Percentiles rank a stretch among this genome's conserved stretches.
phyloP scores from a whole-genome alignment of 2,329 filamentous ascomycete genomes.

The Pseudocercospora fuligena region DNA sequence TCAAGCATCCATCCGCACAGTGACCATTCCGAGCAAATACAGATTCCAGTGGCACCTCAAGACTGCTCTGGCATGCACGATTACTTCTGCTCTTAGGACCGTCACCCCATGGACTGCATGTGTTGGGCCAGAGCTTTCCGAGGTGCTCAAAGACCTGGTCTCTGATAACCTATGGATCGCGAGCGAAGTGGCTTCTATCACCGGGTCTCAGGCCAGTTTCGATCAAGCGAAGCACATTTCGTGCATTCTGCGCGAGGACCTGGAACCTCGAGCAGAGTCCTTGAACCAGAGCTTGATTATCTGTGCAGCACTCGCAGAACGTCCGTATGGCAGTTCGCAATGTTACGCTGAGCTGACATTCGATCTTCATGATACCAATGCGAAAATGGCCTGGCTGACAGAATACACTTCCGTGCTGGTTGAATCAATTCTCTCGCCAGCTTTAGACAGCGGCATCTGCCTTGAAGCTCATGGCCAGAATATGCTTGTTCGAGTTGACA shows the following conservation, averaged over 20 bases:
- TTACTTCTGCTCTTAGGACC: neutral
- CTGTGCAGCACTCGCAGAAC: neutral
- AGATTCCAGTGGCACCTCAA: neutral
- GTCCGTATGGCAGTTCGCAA: neutral
- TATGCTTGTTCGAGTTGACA: slow-evolving; percentile 10
- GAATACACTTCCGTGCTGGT: slow-evolving; percentile 8
- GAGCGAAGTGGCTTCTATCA: slow-evolving; percentile 15
- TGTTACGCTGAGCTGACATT: neutral
- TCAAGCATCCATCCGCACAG: slow-evolving; percentile 16
- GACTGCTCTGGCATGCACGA: neutral
- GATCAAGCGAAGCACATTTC: slow-evolving; percentile 11
- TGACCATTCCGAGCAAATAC: slow-evolving; percentile 4
- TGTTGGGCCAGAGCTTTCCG: slow-evolving; percentile 13
- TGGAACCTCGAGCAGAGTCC: slow-evolving; percentile 9
- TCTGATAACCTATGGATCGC: slow-evolving; percentile 14
- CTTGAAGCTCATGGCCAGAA: slow-evolving; percentile 21
- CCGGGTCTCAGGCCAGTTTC: slow-evolving; percentile 8
- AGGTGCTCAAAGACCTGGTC: slow-evolving; percentile 13
- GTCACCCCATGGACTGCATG: slow-evolving; percentile 3
- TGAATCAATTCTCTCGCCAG: slow-evolving; percentile 9
- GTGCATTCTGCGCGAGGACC: slow-evolving; percentile 15
- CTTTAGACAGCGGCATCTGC: slow-evolving; percentile 12
- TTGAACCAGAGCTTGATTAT: slow-evolving; percentile 5
- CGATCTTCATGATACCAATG: neutral
- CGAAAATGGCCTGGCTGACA: slow-evolving; percentile 5